Conservation (phyloP, 1,139 yeast genomes). For the Magnusiomyces starmeri region DNA sequence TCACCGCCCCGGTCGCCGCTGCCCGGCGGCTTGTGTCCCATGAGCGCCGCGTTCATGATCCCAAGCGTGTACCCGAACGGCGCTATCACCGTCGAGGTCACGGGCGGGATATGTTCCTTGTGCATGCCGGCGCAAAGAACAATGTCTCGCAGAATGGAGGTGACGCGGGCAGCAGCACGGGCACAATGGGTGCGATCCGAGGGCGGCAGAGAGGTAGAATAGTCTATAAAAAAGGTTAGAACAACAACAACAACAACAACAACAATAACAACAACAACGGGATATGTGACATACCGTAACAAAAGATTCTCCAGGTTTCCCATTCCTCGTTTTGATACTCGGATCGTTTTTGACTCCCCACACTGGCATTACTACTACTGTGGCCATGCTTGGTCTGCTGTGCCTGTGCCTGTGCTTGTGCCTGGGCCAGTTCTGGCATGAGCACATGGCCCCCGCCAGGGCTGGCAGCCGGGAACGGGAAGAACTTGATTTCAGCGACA, state of each 20-base stretch:
- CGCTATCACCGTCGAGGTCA: slow-evolving; percentile 55
- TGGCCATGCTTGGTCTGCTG: too few species aligned
- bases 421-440: too few species aligned
- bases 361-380: too few species aligned
- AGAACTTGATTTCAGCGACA: too few species aligned
- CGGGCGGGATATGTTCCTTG: slow-evolving; percentile 67
- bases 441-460: too few species aligned
- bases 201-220: slow-evolving; percentile 1
- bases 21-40: too few species aligned
- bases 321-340: not conserved
- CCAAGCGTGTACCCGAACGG: slow-evolving; percentile 56
- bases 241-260: not conserved
- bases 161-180: slow-evolving; percentile 1
- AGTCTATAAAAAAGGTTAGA: slow-evolving; percentile 1
- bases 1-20: too few species aligned
- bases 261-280: too few species aligned
- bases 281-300: too few species aligned
- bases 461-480: too few species aligned
- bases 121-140: slow-evolving; percentile 46
- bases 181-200: not conserved
- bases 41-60: slow-evolving; percentile 20
- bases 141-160: slow-evolving; percentile 39
- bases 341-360: too few species aligned
- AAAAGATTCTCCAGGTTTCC: not conserved
- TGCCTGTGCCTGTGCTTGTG: too few species aligned